Base-by-base conservation (phyloP, 768 basidiomycete species). In the Boletus insuetus region DNA sequence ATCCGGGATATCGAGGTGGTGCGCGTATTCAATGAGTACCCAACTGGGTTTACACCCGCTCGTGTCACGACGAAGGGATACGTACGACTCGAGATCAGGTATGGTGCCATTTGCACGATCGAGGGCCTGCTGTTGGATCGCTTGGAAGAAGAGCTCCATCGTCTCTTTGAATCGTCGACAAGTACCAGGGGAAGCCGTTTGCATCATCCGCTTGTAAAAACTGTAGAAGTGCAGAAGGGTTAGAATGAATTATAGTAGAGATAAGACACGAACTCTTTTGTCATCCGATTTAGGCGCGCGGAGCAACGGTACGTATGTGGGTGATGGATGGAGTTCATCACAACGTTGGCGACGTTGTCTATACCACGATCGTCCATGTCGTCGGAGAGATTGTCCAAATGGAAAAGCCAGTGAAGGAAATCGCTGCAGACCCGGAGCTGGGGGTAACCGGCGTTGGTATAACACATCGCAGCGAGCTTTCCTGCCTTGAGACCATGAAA, bases 31-130 rank as follows among this genome's bases (percentile, higher is more conserved):
- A 63, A 91, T 87, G 57, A 91, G 77, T 13, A 82, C 89, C 82
- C 86, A 92, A 68, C 85, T 86, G 8, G 88, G 82, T 72, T 89
- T 90, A 73, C 89, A 91, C 71, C 87, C 90, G 49, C 87, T 87
- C 8, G 89, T 91, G 62, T 92, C 87, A 43, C 90, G 82, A 41
- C 90, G 83, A n/a, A 87, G 80, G 39, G 82, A 75, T 60, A 93
- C 87, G 70, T 91, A 93, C 2, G 87, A 85, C 59, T 91, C 87
- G 43, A 92, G 80, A 74, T 88, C 87, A 49, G 89, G 89, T 58
- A 91, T 80, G 44, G 78, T 70, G 38, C 78, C 82, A 35, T 74
- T 72, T 46, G 75, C 73, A 54, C 88, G 86, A 72, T 88, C 86
- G 55, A 70, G 65, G 47, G 89, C 87, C 70, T 93, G 89, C 69